A percentile compares a stretch with the other conserved stretches of the same genome.
Evolutionary conservation across 306 rosid genomes (phyloP).

Genomic region (Chamaecrista fasciculata): DNA sequence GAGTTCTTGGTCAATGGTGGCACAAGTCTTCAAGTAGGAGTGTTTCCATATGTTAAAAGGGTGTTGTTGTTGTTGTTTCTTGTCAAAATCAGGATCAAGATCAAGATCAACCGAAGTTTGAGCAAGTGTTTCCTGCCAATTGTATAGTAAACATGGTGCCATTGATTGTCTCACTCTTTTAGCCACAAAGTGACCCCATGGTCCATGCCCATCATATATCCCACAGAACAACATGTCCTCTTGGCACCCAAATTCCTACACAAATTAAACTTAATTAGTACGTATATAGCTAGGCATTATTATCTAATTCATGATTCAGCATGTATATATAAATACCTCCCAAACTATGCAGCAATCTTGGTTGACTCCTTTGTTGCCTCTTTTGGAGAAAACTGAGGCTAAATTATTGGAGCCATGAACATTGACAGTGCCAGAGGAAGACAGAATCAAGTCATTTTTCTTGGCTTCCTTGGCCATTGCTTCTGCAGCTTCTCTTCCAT

Average conservation of each 20-base stretch:
- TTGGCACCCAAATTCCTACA: constrained; percentile 87
- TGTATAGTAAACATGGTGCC: constrained; percentile 65
- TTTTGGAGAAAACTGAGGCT: constrained; percentile 70
- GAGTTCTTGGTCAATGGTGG: constrained; percentile 68
- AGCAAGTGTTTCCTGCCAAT: constrained; percentile 74
- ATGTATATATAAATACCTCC: too few species aligned
- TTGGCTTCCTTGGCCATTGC: constrained; percentile 75
- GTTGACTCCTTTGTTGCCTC: constrained; percentile 77
- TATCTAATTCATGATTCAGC: too few species aligned
- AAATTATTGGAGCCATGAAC: constrained; percentile 63
- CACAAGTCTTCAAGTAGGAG: constrained; percentile 71
- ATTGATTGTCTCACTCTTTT: constrained; percentile 63
- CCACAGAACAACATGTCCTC: constrained; percentile 85
- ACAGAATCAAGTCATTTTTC: constrained; percentile 53
- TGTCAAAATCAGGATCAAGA: constrained; percentile 41
- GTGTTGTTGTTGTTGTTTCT: constrained; percentile 43
- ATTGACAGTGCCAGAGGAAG: constrained; percentile 45
- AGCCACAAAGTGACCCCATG: constrained; percentile 91
- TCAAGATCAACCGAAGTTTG: constrained; percentile 49
- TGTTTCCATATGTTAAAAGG: constrained; percentile 65
- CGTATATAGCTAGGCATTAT: too few species aligned
- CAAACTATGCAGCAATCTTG: constrained; percentile 89
- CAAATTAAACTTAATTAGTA: too few species aligned
- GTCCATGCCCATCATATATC: constrained; percentile 82
- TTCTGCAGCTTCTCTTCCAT: constrained; percentile 66